Base-by-base conservation (phyloP, 768 basidiomycete species). In the Butyriboletus loyo region DNA sequence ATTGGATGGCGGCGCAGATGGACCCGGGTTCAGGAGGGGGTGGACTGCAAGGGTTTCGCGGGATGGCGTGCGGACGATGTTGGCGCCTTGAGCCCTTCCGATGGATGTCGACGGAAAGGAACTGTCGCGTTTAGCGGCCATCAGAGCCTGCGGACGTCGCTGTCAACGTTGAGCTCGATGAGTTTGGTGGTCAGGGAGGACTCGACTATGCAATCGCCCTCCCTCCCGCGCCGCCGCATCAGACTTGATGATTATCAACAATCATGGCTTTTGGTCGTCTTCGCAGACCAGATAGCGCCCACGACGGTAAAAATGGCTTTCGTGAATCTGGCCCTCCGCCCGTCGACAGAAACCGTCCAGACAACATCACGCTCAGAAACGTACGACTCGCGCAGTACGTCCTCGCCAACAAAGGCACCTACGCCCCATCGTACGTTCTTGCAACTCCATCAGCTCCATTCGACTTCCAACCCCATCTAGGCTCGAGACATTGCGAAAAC, bases 11-110 rank as follows among this genome's bases (percentile, higher is more conserved):
- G 22, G 24, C 5, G 32, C 24, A 7, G 44, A 24, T 10, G 32
- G 24, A 25, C 45, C 32, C 5, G 17, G 34, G 4, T 81, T 82
- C 11, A 88, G 76, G 17, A 90, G 72, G 4, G 87, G 87, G 59
- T 89, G 89, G 0, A 85, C 79, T 6, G 76, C 70, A 27, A 84
- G 68, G 11, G 77, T 68, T 42, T 89, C 87, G 46, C 78, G 78
- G 2, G 81, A 80, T 3, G 74, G 56, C 7, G 72, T 61, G 44
- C 71, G 76, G 32, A 72, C 73, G 31, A 82, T 62, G 36, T 67
- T 66, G 35, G 71, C 60, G 14, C 80, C 79, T 49, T 76, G 72
- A 15, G 71, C 65, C 31, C 82, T 76, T 19, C 82, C 81, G 50
- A 84, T 80, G 32, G 84, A 85, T 3, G 74, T 73, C 17, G 80